Evolutionary conservation across 768 basidiomycete species (phyloP), one percentile per base, ranked within the genome.

Genomic region (Exidia glandulosa): DNA sequence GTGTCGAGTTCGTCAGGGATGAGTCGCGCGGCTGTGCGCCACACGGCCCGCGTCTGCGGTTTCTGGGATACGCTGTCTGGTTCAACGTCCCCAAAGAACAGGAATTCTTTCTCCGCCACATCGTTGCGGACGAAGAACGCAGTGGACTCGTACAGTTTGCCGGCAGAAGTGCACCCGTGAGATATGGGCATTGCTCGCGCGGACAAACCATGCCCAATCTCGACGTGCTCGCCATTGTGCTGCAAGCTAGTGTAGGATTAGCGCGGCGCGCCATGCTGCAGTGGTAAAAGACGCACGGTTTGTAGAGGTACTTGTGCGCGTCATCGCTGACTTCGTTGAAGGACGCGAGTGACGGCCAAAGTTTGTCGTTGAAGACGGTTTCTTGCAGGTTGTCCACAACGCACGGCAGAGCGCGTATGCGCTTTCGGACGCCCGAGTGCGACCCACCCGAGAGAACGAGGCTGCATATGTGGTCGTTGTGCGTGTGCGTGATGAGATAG

Each of bases 81-180:
- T 67, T 94, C 91, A 61, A 96, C 86, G 71, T 95, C 94, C 0
- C 95, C 95, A 65, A 96, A 95, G 73, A 97, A 97, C 36, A 97
- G 76, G 64, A 97, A 85, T 70, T 95, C 90, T 54, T 75, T 78
- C 1, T 70, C 70, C 33, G 79, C 77, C 19, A 77, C 72, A 57
- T 88, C 78, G 56, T 70, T 68, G 64, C 84, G 81, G 65, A 97
- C 71, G 70, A 95, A 95, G 75, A 89, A 94, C 16, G 94, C 95
- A 1, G 87, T 75, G 14, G 88, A 88, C 16, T 85, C 79, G 72
- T 96, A 94, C 7, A 34, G 72, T n/a, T 70, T 70, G 69, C 19
- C 81, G 81, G 33, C 71, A 68, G 3, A 66, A 66, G 67, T 81
- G 62, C 75, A 74, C 12, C 94, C 91, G 66, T 93, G 90, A 59